Base-by-base conservation (phyloP, 2,329 filamentous ascomycete species). In the Hypoxylon sp. region DNA sequence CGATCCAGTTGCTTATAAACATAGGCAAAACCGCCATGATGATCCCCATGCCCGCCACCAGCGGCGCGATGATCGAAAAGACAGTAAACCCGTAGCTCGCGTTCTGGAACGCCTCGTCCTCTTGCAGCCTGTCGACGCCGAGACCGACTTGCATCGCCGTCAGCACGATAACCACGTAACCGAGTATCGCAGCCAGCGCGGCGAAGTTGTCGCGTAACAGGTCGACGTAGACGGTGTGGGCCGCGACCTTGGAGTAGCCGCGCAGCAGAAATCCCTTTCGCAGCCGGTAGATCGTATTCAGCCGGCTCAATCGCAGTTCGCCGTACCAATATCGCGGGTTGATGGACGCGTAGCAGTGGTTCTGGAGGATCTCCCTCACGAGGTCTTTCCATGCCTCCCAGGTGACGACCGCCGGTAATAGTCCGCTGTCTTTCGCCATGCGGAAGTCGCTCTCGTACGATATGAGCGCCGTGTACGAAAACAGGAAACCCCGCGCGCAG, bases 231-330 rank as follows among this genome's bases (percentile, higher is more conserved):
- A 75, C 61, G 1, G 67, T 47, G 44, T 72, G 65, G 4, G 66
- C 65, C 17, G 52, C 56, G n/a, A 73, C 67, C 49, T 68, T 69
- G 11, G 72, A 73, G 64, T 73, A 75, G 7, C 71, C 72, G 19
- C 72, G 72, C 30, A 74, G 50, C 17, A 73, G 7, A 43, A 53
- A 69, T 3, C 71, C 71, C 49, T 69, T 71, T 2, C 65, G 65
- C 20, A 81, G 59, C 44, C 77, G 77, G 65, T 79, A 80, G 46
- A 82, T 76, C 50, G 79, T 78, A 70, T 84, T 77, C 46, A 78
- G 51, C n/a, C 77, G 75, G 52, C 71, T 71, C 1, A 77, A 67
- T 2, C 78, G 76, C 13, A 81, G 75, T 65, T 81, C 79, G 15
- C 79, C 79, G 65, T 78, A 81, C 63, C 71, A 72, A 65, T 79